Conservation (phyloP, 2,329 filamentous ascomycete genomes). For the Periconia sp. region DNA sequence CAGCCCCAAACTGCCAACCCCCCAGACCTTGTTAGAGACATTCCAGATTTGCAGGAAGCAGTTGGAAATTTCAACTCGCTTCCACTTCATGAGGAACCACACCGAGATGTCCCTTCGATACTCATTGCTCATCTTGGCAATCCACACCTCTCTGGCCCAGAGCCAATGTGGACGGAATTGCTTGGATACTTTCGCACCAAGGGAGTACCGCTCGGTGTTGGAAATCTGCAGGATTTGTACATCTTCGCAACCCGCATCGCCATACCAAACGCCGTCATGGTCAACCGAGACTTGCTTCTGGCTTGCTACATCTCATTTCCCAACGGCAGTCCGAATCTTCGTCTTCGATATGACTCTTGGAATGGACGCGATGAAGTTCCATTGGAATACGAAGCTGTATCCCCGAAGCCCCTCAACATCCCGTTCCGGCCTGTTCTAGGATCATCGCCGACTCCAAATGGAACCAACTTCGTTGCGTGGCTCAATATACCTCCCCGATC, state of each 20-base stretch:
- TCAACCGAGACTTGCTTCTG: slow-evolving; percentile 13
- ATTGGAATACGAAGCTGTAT: not conserved
- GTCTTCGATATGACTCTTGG: slow-evolving; percentile 19
- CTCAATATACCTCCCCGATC: slow-evolving; percentile 1
- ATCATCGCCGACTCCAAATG: slow-evolving; percentile 11
- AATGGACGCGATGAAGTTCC: not conserved
- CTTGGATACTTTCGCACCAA: slow-evolving; percentile 9
- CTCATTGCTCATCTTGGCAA: slow-evolving; percentile 10
- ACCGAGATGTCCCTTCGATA: slow-evolving; percentile 14
- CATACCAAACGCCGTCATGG: slow-evolving; percentile 17
- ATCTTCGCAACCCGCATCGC: slow-evolving; percentile 15
- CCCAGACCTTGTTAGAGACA: slow-evolving; percentile 8
- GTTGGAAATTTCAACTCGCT: slow-evolving; percentile 18
- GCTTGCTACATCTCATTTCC: slow-evolving; percentile 9
- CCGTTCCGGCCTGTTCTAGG: slow-evolving; percentile 14
- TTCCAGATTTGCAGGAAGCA: slow-evolving; percentile 8
- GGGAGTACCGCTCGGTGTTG: slow-evolving; percentile 5
- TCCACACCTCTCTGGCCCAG: not conserved
- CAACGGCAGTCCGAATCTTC: not conserved
- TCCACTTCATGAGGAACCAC: slow-evolving; percentile 1
- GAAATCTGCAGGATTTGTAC: slow-evolving; percentile 20
- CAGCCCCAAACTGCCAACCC: not conserved
- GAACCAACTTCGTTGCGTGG: slow-evolving; percentile 14
- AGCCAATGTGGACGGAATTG: slow-evolving; percentile 16
- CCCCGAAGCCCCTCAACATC: not conserved